Percentiles rank a stretch among this genome's conserved stretches.
Conservation (phyloP, 371 early-diverging fungal genomes). For the Mucor piriformis region DNA sequence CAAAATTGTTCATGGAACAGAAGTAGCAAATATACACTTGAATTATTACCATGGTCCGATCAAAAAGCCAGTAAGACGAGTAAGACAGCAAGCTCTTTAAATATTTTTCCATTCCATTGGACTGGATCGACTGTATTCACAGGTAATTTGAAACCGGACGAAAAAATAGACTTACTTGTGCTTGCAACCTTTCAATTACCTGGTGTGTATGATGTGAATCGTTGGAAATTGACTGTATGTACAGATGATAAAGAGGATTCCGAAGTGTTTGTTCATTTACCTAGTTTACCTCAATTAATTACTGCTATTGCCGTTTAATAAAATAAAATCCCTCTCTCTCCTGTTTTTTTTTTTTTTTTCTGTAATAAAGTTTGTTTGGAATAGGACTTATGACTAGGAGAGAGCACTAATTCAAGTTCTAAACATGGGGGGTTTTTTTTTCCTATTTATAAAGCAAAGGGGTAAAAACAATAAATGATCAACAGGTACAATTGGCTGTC, state of each 20-base stretch:
- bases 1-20: conserved; percentile 71
- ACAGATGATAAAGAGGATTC: conserved; percentile 24
- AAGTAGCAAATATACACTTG: conserved; percentile 54
- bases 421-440: no score
- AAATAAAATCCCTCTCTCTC: not conserved
- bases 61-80: conserved; percentile 14
- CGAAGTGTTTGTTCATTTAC: conserved; percentile 32
- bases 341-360: not conserved
- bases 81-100: conserved; percentile 10
- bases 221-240: conserved; percentile 65
- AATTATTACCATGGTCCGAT: conserved; percentile 52
- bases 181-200: conserved; percentile 60
- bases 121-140: conserved; percentile 59
- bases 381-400: no score
- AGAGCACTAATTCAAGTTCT: no score
- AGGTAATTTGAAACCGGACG: conserved; percentile 59
- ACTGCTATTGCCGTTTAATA: conserved; percentile 5
- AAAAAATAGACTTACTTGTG: conserved; percentile 43
- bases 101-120: conserved; percentile 62
- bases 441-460: no score
- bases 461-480: no score
- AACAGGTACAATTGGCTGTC: no score
- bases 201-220: conserved; percentile 76
- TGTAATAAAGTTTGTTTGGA: no score
- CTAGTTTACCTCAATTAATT: conserved; percentile 34